These are phyloP conservation scores for Alternaria triticimaculans DNA, from an alignment of 2,329 filamentous ascomycete genomes.

Conservation along the genomic window DNA sequence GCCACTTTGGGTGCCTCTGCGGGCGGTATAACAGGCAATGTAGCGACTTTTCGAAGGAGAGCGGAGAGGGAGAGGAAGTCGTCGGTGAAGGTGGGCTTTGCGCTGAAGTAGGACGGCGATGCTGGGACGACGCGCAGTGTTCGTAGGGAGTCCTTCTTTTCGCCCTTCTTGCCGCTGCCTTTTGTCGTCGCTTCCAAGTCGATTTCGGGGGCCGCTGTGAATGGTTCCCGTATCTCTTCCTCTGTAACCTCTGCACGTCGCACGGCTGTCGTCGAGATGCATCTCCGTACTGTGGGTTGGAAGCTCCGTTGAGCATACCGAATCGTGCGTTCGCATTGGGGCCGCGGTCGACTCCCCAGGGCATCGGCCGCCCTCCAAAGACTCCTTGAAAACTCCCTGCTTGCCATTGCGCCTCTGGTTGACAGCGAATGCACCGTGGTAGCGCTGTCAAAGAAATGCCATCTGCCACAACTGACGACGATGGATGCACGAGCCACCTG, in stretches of 20 bases:
- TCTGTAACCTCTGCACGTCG: conserved; percentile 32
- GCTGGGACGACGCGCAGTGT: conserved; percentile 75
- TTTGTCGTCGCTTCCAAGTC: conserved; percentile 40
- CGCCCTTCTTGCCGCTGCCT: conserved; percentile 19
- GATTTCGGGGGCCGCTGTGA: conserved; percentile 55
- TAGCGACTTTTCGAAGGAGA: conserved; percentile 73
- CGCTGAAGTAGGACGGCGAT: conserved; percentile 95
- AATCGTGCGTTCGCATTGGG: conserved; percentile 32
- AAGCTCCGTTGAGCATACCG: conserved; percentile 27
- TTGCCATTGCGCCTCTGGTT: conserved; percentile 35
- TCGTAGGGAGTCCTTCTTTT: conserved; percentile 30
- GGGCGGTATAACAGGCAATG: conserved; percentile 71
- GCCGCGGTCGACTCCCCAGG: conserved; percentile 25
- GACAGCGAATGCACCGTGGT: conserved; percentile 8
- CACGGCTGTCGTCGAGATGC: conserved; percentile 42
- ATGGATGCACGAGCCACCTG: conserved; percentile 12
- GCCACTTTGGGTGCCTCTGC: conserved; percentile 74
- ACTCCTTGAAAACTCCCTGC: conserved; percentile 39
- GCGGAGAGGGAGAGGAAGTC: conserved; percentile 75
- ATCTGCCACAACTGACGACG: conserved; percentile 12
- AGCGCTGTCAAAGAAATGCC: conserved; percentile 10
- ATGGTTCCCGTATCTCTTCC: conserved; percentile 30
- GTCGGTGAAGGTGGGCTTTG: conserved; percentile 84
- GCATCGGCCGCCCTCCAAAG: conserved; percentile 37
- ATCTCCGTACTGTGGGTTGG: conserved; percentile 30